Evolutionary conservation across 345 rosid genomes (phyloP).

Genomic region (rapeseed (Brassica napus)): Da-Ae NC_063443.1:16869001-16869500

Average conservation of each 20-base stretch:
- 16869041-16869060: not conserved
- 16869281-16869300: slow-evolving; percentile 44
- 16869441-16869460: slow-evolving; percentile 90
- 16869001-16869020: not conserved
- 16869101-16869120: slow-evolving; percentile 1
- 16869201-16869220: slow-evolving; percentile 51
- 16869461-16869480: slow-evolving; percentile 74
- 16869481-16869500: slow-evolving; percentile 93
- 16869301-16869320: slow-evolving; percentile 70
- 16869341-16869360: slow-evolving; percentile 42
- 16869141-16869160: not conserved
- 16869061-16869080: not conserved
- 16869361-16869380: slow-evolving; percentile 55
- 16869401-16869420: slow-evolving; percentile 60
- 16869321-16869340: slow-evolving; percentile 68
- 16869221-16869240: slow-evolving; percentile 62
- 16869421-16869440: slow-evolving; percentile 69
- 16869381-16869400: slow-evolving; percentile 49
- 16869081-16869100: slow-evolving; percentile 17
- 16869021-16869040: slow-evolving; percentile 16
- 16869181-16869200: slow-evolving; percentile 76
- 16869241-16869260: slow-evolving; percentile 4
- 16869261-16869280: slow-evolving; percentile 40
- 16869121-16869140: slow-evolving; percentile 5
- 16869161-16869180: slow-evolving; percentile 35